Evolutionary conservation across 2,329 filamentous ascomycete species (phyloP).

Genomic region (Aspergillus vadensis): DNA sequence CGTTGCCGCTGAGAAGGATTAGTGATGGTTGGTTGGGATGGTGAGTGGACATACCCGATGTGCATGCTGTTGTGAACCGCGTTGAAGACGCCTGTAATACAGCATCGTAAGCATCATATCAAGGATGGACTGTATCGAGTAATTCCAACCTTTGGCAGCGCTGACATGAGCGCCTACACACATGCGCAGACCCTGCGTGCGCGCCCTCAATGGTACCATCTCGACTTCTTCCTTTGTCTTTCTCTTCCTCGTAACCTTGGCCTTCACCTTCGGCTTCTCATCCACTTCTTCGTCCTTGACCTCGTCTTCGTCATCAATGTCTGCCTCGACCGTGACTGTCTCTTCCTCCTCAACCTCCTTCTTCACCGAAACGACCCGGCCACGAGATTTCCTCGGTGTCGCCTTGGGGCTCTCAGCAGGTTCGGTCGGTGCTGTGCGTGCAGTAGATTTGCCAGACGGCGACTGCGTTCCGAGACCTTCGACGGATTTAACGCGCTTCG

Average conservation of each 20-base stretch:
- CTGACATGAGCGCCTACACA: constrained; percentile 92
- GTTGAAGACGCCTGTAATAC: constrained; percentile 76
- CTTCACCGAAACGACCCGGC: constrained; percentile 11
- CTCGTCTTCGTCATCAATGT: constrained; percentile 6
- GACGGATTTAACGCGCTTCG: constrained; percentile 33
- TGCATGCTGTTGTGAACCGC: constrained; percentile 74
- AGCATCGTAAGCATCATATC: constrained; percentile 14
- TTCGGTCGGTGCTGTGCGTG: not conserved
- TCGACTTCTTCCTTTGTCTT: constrained; percentile 58
- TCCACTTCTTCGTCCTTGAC: constrained; percentile 26
- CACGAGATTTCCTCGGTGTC: not conserved
- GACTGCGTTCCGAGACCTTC: constrained; percentile 1
- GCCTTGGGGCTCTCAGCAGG: constrained; percentile 15
- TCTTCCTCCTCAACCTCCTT: constrained; percentile 21
- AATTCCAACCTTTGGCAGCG: constrained; percentile 71
- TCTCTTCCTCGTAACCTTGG: constrained; percentile 42
- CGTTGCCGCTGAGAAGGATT: constrained; percentile 66
- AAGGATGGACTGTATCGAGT: not conserved
- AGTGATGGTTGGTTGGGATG: not conserved
- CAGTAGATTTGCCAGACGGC: not conserved
- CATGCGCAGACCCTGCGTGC: constrained; percentile 74
- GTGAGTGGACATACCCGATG: constrained; percentile 59
- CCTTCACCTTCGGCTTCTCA: constrained; percentile 52
- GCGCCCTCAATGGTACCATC: constrained; percentile 64
- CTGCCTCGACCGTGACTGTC: not conserved